Base-by-base conservation (phyloP, 1,284 basidiomycete genomes). In the Apiotrichum gracile region DNA sequence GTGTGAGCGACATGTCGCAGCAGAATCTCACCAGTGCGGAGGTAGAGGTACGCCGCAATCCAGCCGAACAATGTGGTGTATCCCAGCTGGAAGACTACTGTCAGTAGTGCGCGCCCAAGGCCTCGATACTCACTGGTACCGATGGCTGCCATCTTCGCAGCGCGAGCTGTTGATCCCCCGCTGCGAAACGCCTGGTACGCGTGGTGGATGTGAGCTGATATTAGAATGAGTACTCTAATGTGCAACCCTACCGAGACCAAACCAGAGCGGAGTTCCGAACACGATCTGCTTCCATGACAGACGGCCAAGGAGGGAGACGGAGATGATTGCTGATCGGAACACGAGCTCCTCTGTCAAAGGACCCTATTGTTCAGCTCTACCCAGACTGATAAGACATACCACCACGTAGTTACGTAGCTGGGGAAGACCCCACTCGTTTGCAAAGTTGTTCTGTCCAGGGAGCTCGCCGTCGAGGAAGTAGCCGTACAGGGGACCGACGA, bases 31-130 rank as follows among this genome's bases (percentile, higher is more conserved):
- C 85, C 84, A 3, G 90, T 88, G 43, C 88, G 82, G 2, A 97
- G 77, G 74, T 90, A 92, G 26, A 97, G 78, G 70, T 85, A 96
- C 8, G 88, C 82, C 19, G 85, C 86, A 72, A 88, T 88, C 77
- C 87, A 90, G 5, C 94, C 94, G 62, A 97, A 98, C 9, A 97
- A 66, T 5, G 86, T 89, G 0, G 94, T 97, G 72, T 97, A 97
- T 1, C 77, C 70, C 38, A 93, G 79, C 73, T 97, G 94, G 68
- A 96, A 84, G 5, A 83, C 91, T 93, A 65, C 5, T 9, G 27
- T 51, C 42, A 56, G 47, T 24, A 41, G 24, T 13, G 19, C 8
- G 3, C 22, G 25, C 27, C 29, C 34, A 9, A 10, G 14, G 5
- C 7, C 3, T 17, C 16, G 21, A 4, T 10, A 24, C 45, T 24